Percentiles rank a stretch among this genome's conserved stretches.
These are phyloP conservation scores for Arabidopsis hybrid DNA, from an alignment of 441 rosid species.

Conservation along the genomic window DNA sequence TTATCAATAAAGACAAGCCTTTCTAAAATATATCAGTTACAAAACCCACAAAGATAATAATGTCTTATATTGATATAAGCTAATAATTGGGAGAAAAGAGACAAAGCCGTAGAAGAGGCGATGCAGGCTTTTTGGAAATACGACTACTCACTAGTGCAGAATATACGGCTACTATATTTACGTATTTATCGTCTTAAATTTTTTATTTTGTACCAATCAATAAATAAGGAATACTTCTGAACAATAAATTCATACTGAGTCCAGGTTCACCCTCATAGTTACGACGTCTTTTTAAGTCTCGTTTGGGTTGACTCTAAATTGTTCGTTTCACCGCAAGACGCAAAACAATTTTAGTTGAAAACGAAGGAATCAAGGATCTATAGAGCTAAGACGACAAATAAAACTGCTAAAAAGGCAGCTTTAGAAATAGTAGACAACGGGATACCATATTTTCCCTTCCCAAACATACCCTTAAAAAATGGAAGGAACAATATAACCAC, in stretches of 20 bases:
- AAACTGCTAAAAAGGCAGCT: slow-evolving; percentile 33
- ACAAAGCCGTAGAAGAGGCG: slow-evolving; percentile 1
- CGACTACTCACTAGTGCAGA: no score
- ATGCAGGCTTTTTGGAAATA: neutral
- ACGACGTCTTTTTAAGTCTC: neutral
- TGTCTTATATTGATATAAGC: neutral
- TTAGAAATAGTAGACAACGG: slow-evolving; percentile 39
- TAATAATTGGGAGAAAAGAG: slow-evolving; percentile 26
- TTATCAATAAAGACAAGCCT: no score
- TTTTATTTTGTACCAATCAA: neutral
- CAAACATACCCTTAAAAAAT: slow-evolving; percentile 47
- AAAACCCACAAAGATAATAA: neutral
- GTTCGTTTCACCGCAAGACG: neutral
- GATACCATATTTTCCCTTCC: slow-evolving; percentile 61
- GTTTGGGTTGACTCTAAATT: neutral
- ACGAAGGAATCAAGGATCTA: no score
- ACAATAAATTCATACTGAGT: neutral
- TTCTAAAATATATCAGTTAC: no score
- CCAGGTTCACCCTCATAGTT: neutral
- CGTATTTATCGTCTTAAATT: neutral
- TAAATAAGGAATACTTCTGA: neutral
- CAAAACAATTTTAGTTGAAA: slow-evolving; percentile 25
- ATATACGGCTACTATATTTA: neutral
- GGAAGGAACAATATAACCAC: slow-evolving; percentile 38
- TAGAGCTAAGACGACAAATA: neutral